These are phyloP conservation scores for Ramalina intermedia DNA, from an alignment of 495 filamentous ascomycete genomes.

Conservation along the genomic window DNA sequence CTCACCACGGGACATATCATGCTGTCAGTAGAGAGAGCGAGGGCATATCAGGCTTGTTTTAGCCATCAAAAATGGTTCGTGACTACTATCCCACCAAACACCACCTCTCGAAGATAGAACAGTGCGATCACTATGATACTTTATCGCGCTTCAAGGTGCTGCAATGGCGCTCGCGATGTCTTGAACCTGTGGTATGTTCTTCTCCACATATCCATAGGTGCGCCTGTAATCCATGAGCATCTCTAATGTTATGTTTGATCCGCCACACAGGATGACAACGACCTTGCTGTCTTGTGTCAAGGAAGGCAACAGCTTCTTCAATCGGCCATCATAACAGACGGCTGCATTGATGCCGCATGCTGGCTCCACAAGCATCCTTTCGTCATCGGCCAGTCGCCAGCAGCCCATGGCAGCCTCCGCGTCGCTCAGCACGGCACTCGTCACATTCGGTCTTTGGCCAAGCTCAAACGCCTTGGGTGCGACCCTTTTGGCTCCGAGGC, in stretches of 20 bases:
- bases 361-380: conserved; percentile 64
- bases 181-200: not conserved
- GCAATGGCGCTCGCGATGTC: conserved; percentile 5
- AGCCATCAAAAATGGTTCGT: no score
- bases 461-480: conserved; percentile 57
- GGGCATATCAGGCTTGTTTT: no score
- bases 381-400: conserved; percentile 66
- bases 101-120: no score
- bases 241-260: conserved; percentile 56
- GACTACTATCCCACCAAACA: no score
- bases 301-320: conserved; percentile 44
- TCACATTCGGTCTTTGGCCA: conserved; percentile 35
- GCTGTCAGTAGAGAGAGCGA: no score
- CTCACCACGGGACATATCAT: no score
- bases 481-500: conserved; percentile 62
- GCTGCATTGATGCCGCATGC: conserved; percentile 67
- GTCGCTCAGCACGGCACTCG: conserved; percentile 59
- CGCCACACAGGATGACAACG: conserved; percentile 79
- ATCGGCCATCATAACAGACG: conserved; percentile 46
- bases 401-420: conserved; percentile 66
- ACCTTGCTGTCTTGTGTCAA: conserved; percentile 49
- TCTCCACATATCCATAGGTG: conserved; percentile 29
- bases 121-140: no score
- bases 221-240: conserved; percentile 48
- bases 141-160: not conserved